Base-by-base conservation (phyloP, 2,329 filamentous ascomycete genomes). In the Dactylellina parvicollis region DNA sequence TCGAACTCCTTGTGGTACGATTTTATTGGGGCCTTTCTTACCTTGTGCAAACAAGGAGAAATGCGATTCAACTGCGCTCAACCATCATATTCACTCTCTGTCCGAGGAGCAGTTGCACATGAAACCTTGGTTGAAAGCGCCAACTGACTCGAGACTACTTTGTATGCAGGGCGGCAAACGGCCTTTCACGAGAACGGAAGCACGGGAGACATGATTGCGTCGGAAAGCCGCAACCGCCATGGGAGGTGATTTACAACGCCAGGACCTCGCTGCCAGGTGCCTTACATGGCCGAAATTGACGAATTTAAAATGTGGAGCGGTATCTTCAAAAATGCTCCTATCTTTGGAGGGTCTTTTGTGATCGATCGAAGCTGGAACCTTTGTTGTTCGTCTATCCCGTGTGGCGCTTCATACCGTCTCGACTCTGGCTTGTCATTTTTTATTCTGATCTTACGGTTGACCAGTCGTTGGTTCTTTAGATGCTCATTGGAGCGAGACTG, bases 201-300 rank as follows among this genome's bases (percentile, higher is more conserved):
- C 50, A 26, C 50, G 50, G 50, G 50, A 40, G 7, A 55, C 34
- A 26, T 42, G 34, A 56, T 28, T 42, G 22, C 52, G 30, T 5
- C 52, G 16, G 52, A 56, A 56, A 67, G 62, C 62, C 62, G 62
- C 62, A 67, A 42, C 62, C 62, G 52, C 42, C 28, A 22, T 20
- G 12, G 12, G 52, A 14, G 12, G 34, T 38, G 12, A 7, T 7
- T n/a, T n/a, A n/a, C n/a, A n/a, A n/a, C n/a, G n/a, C n/a, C n/a
- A 14, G 3, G 4, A 14, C 4, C 5, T n/a, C 16, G 12, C 34
- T 38, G 34, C 12, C 16, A 38, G 52, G 52, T 56, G 22, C 36
- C 34, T 42, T 36, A 18, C 52, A 22, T 40, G 16, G 16, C 22
- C 30, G 32, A 55, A 40, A 56, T 40, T 56, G 52, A 42, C 10